Percentiles rank a stretch among this genome's conserved stretches.
Conservation (phyloP, 2,329 filamentous ascomycete species). For the Diaporthe velutina region DNA sequence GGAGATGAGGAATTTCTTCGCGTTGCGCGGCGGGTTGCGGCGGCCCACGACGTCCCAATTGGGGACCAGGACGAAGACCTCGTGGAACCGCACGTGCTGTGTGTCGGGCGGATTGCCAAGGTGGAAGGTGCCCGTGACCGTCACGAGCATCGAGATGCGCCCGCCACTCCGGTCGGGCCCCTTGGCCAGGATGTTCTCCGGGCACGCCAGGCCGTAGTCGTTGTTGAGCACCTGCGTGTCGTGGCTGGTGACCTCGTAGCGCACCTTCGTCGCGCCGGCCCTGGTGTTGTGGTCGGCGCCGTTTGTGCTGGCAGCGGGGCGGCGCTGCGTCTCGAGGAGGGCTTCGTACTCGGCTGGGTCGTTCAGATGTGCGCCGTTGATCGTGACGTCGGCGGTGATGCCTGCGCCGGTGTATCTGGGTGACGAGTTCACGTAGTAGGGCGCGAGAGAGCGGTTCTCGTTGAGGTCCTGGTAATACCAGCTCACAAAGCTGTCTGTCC, state of each 20-base stretch:
- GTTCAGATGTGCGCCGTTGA: conserved; percentile 80
- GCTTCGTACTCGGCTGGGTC: conserved; percentile 75
- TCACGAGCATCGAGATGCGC: conserved; percentile 79
- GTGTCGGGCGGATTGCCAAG: conserved; percentile 75
- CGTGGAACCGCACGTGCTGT: conserved; percentile 79
- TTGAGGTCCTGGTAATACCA: conserved; percentile 83
- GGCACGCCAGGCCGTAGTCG: conserved; percentile 70
- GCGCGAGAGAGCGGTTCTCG: conserved; percentile 67
- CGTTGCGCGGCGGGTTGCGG: conserved; percentile 64
- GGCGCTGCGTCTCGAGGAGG: conserved; percentile 77
- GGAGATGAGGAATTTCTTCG: conserved; percentile 72
- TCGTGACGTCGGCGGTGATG: conserved; percentile 76
- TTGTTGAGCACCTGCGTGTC: conserved; percentile 85
- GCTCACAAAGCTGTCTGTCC: conserved; percentile 78
- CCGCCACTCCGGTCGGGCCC: conserved; percentile 61
- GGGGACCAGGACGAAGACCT: conserved; percentile 85
- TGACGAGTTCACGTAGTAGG: conserved; percentile 78
- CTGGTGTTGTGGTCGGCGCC: conserved; percentile 26
- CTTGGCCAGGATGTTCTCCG: conserved; percentile 54
- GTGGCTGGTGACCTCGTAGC: conserved; percentile 81
- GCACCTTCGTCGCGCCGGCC: conserved; percentile 53
- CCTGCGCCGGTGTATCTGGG: conserved; percentile 63
- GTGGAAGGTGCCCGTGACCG: conserved; percentile 79
- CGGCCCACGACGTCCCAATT: conserved; percentile 72
- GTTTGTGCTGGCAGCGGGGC: conserved; percentile 48